Evolutionary conservation across 345 rosid genomes (phyloP).

Genomic region (Aegle marmelos): DNA sequence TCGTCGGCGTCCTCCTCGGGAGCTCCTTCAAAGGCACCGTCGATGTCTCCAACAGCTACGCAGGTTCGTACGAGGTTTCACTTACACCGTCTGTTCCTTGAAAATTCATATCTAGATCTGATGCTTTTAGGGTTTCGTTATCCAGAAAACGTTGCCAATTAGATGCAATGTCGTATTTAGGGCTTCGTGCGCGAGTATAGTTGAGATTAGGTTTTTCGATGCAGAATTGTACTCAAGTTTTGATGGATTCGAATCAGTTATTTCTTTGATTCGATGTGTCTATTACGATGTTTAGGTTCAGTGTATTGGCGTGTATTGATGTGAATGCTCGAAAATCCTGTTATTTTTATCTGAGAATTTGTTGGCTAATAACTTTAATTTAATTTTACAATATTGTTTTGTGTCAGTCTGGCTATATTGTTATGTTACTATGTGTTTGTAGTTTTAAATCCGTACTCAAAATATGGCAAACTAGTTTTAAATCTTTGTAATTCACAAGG

Average conservation of each 20-base stretch:
- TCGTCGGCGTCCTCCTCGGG: slow-evolving; percentile 79
- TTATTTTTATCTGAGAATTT: background rate
- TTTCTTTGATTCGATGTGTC: background rate
- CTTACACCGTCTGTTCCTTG: background rate
- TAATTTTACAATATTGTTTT: background rate
- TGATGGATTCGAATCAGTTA: background rate
- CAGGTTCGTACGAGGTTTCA: slow-evolving; percentile 31
- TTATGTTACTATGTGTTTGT: background rate
- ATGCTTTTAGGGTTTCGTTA: background rate
- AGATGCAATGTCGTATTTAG: background rate
- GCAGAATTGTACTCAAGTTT: background rate
- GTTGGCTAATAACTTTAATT: background rate
- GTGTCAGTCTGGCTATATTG: background rate
- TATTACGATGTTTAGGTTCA: background rate
- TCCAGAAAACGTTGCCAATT: background rate
- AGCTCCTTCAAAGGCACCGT: slow-evolving; percentile 75
- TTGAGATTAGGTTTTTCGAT: background rate
- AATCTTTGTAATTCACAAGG: background rate
- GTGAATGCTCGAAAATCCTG: background rate
- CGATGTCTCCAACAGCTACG: slow-evolving; percentile 91
- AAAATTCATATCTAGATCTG: slow-evolving; percentile 1
- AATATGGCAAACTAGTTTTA: background rate
- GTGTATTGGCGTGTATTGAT: background rate
- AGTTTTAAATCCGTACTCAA: background rate
- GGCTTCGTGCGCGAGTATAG: background rate